Evolutionary conservation across 805 yeast genomes (phyloP), one percentile per base, ranked within the genome.

Genomic region (Sugiyamaella marilandica): DNA sequence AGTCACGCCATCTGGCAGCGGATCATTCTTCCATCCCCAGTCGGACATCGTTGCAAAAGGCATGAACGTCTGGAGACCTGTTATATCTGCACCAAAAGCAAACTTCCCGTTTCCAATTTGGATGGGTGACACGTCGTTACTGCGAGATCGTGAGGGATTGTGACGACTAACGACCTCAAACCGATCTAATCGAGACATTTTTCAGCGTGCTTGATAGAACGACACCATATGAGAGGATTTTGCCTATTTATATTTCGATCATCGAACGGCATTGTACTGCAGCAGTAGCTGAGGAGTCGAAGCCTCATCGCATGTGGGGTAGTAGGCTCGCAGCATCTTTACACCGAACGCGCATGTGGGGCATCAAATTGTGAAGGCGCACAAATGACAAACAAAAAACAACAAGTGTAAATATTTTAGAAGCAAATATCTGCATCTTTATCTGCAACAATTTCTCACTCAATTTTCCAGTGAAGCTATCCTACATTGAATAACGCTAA

Each of bases 11-110:
- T 7, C 14, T 5, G 50, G 50, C 2, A 47, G 18, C 3, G 47
- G 24, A n/a, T 47, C 50, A 7, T 29, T 35, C 45, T 47, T 47
- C 26, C 24, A 47, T 21, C 50, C 50, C 50, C 45, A 47, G 8
- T 47, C 50, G n/a, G 50, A 47, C 50, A 47, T 47, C 14, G 39
- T 47, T 10, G 50, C n/a, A 19, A 47, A 47, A 8, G 50, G 50
- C 11, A 47, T 47, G 10, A 47, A 24, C 5, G 50, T 47, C 24
- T 47, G 50, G n/a, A 47, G 39, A 9, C 50, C 50, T 18, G 50
- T 47, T 13, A 47, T 37, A 36, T 47, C 50, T 5, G 45, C 45
- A 5, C 50, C 50, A 19, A 47, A 47, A 3, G 50, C 50, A 21
- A 47, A 29, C n/a, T 29, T 21, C 7, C 50, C 50, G 19, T 47